These are phyloP conservation scores for Helicosporidium sp. DNA, from an alignment of 139 green algal genomes.

Conservation along the genomic window DNA sequence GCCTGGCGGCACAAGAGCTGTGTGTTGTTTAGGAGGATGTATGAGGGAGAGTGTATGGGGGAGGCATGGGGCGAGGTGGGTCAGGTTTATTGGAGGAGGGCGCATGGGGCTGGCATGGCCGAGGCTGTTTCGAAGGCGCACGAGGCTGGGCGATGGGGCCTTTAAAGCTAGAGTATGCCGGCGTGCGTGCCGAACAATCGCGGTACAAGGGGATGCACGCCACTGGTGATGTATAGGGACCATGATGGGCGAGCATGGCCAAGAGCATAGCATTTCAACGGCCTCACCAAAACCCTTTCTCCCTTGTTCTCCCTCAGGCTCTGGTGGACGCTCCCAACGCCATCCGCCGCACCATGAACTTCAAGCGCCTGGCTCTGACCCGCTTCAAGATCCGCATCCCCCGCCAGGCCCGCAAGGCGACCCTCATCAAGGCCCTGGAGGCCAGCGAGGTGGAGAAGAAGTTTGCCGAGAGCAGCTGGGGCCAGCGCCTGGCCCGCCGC, in stretches of 20 bases:
- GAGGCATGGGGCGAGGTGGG: too few relatives aligned
- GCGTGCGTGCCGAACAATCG: background rate
- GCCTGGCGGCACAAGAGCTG: too few relatives aligned
- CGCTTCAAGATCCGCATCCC: conserved; percentile 82
- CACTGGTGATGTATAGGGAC: background rate
- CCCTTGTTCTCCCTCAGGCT: conserved; percentile 32
- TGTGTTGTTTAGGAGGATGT: too few relatives aligned
- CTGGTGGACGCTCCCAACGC: conserved; percentile 73
- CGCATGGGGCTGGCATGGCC: too few relatives aligned
- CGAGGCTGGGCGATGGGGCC: too few relatives aligned
- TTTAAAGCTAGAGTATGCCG: too few relatives aligned
- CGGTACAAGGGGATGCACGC: background rate
- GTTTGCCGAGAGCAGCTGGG: conserved; percentile 63
- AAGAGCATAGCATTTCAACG: conserved; percentile 1
- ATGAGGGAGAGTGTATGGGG: too few relatives aligned
- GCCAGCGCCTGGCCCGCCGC: conserved; percentile 18
- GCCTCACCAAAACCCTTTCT: too few relatives aligned
- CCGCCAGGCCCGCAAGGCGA: conserved; percentile 69
- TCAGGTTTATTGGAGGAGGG: too few relatives aligned
- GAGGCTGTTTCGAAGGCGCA: too few relatives aligned
- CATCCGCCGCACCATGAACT: conserved; percentile 48
- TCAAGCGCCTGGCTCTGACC: conserved; percentile 87
- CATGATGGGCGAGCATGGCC: background rate
- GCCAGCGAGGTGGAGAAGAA: conserved; percentile 59
- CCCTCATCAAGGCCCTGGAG: conserved; percentile 49